Base-by-base conservation (phyloP, 345 rosid genomes). In the Sonneratia caseolaris region DNA sequence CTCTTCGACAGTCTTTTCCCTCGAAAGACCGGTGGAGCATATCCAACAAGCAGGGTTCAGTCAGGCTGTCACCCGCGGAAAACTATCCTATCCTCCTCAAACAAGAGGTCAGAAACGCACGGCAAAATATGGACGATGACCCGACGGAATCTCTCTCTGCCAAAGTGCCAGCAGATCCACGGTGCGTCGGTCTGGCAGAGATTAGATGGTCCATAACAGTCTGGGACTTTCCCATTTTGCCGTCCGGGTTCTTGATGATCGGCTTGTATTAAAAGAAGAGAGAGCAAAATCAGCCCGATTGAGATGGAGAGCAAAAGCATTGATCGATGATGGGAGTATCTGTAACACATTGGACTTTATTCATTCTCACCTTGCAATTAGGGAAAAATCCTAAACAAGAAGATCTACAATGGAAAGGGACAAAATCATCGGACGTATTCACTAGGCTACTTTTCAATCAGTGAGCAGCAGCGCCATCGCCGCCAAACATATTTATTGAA, bases 321-420 rank as follows among this genome's bases (percentile, higher is more conserved):
- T 57, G 14, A 8, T 21, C 8, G n/a, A 57, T 22, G 64, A n/a
- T 22, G 2, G 35, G 14, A 22, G n/a, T 7, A 1, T n/a, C 11
- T 2, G 21, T 22, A 57, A 22, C 64, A 57, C n/a, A 4, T n/a
- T 57, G 13, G 13, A 57, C 13, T 7, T 57, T 22, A 53, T 53
- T 53, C 22, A 57, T 15, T 15, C 15, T 22, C 64, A 57, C 2
- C 64, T 57, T 4, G 13, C 38, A 49, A 51, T 70, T 56, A 32
- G 42, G 72, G 43, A 16, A 15, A 49, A 61, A 42, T 51, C 69
- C 51, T 62, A 72, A 61, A 51, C 68, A 73, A 14, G 70, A 36
- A 16, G 59, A 73, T 73, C 70, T 43, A 59, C 21, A 67, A 37
- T 37, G 0, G 15, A 0, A 0, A 32, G 12, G 40, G 21, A 66